Base-by-base conservation (phyloP, 805 yeast species). In the Kodamaea lidongshanica region DNA sequence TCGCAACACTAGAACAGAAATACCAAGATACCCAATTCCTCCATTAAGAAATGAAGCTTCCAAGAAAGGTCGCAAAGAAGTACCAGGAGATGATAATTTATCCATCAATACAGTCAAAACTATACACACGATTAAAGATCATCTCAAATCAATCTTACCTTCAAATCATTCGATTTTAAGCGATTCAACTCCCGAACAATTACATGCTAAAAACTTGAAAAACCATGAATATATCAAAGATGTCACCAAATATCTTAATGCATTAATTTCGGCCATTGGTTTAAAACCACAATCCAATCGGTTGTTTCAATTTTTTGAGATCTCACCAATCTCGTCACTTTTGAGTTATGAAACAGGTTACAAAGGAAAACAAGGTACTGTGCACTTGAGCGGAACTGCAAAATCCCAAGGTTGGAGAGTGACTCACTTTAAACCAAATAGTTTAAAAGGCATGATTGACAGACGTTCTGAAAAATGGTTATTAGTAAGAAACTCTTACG, bases 381-480 rank as follows among this genome's bases (percentile, higher is more conserved):
- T 89, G 35, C 73, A 82, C 32, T 74, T 88, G 27, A 76, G 87
- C 12, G 79, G 95, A 1, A 76, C 86, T 0, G 89, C 97, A 0
- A 76, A 75, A 39, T 69, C 87, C 1, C 94, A 86, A 51, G 97
- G 98, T 3, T 92, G 98, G 97, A 68, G 94, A 44, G 96, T 89
- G 5, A 83, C 92, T 3, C 96, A 89, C 50, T 74, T 86, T 55
- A 76, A 73, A 38, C 75, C 84, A 6, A 72, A 76, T 38, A 96
- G 85, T 46, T 61, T 86, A 45, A 72, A 74, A 42, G 87, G 84
- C 20, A 86, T 92, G 95, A 81, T 89, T 30, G 77, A 74, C 40
- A 76, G 99, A 55, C 89, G 94, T 42, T 79, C 94, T 0, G 79
- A 78, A 23, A 92, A 92, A 54, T 92, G 99, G 99, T 77, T 86